These are phyloP conservation scores for Ceratobasidium sp. DNA, from an alignment of 1,284 basidiomycete species.

Conservation along the genomic window DNA sequence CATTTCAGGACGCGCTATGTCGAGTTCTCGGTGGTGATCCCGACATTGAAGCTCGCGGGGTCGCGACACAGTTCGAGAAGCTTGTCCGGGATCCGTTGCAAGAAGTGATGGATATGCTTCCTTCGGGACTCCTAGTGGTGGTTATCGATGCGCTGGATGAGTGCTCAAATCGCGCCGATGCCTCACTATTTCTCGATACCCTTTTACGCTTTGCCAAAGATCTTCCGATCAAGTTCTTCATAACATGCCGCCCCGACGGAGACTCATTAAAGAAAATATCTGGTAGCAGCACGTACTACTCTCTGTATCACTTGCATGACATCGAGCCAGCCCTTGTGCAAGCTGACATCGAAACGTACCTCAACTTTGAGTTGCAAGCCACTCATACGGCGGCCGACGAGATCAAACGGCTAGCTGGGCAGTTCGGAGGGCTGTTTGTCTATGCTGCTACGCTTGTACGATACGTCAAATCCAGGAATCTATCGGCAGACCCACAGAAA, in stretches of 20 bases:
- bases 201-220: background rate
- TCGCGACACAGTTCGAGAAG: slow-evolving; percentile 39
- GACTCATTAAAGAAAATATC: background rate
- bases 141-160: slow-evolving; percentile 44
- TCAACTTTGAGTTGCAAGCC: background rate
- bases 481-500: background rate
- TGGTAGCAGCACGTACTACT: background rate
- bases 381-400: background rate
- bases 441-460: slow-evolving; percentile 17
- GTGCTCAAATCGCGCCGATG: background rate
- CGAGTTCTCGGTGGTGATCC: background rate
- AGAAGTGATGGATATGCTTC: background rate
- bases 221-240: background rate
- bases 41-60: background rate
- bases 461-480: background rate
- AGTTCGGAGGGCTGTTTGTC: slow-evolving; percentile 30
- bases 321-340: slow-evolving; percentile 29
- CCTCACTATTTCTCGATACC: background rate
- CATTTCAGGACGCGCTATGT: background rate
- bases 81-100: slow-evolving; percentile 16
- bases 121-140: background rate
- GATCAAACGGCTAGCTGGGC: slow-evolving; percentile 10
- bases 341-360: slow-evolving; percentile 32
- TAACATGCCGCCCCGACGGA: background rate
- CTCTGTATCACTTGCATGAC: slow-evolving; percentile 26